These are phyloP conservation scores for Nidula microcarpa DNA, from an alignment of 768 basidiomycete species.

Conservation along the genomic window DNA sequence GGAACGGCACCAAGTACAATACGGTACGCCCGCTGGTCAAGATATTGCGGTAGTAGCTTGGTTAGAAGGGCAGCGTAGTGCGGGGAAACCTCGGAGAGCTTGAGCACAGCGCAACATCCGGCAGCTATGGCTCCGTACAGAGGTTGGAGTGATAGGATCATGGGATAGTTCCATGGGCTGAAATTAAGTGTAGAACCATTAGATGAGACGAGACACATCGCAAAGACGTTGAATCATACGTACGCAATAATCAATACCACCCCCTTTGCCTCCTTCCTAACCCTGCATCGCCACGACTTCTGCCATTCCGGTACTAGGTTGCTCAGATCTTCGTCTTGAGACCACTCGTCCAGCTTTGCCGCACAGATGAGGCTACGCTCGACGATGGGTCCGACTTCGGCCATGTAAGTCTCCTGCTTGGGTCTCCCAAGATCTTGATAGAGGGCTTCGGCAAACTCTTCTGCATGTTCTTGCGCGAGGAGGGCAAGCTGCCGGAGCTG, in stretches of 20 bases:
- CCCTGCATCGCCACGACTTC: constrained; percentile 46
- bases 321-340: constrained; percentile 32
- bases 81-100: constrained; percentile 54
- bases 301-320: constrained; percentile 31
- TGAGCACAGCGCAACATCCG: constrained; percentile 58
- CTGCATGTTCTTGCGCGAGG: constrained; percentile 57
- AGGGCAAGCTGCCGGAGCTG: constrained; percentile 64
- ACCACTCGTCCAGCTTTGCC: constrained; percentile 57
- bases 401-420: constrained; percentile 29
- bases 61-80: constrained; percentile 41
- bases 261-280: constrained; percentile 59
- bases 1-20: constrained; percentile 5
- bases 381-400: constrained; percentile 44
- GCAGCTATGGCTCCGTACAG: constrained; percentile 63
- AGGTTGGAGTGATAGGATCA: constrained; percentile 44
- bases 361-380: constrained; percentile 39
- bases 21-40: constrained; percentile 6
- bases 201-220: constrained; percentile 8
- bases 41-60: constrained; percentile 17
- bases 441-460: constrained; percentile 46
- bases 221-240: constrained; percentile 15
- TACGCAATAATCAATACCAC: constrained; percentile 59
- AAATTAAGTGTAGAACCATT: neutral
- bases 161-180: constrained; percentile 58
- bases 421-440: constrained; percentile 48